Conservation (phyloP, 2,329 filamentous ascomycete genomes). For the Aspergillus sojae region DNA sequence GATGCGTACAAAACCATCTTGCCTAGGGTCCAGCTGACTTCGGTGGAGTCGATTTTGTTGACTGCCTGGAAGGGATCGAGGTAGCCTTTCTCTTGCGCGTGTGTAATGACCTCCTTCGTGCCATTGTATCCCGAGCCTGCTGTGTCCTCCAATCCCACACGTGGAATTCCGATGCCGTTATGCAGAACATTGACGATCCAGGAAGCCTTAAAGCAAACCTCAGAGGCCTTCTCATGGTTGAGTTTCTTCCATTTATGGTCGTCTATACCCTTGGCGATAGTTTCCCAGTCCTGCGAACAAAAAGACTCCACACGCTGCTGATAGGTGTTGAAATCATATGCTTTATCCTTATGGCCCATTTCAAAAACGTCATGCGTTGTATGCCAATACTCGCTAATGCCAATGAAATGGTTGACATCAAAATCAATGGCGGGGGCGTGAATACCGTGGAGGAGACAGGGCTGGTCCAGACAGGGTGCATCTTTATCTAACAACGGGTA, state of each 20-base stretch:
- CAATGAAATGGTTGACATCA: conserved; percentile 94
- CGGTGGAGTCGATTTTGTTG: conserved; percentile 85
- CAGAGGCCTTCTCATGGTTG: conserved; percentile 71
- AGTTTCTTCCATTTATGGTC: conserved; percentile 73
- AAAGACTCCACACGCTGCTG: conserved; percentile 83
- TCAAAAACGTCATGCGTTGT: conserved; percentile 94
- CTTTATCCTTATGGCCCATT: conserved; percentile 71
- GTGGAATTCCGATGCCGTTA: conserved; percentile 86
- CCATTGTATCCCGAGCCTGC: conserved; percentile 63
- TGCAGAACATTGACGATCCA: conserved; percentile 98
- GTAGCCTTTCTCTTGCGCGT: conserved; percentile 73
- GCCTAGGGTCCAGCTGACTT: conserved; percentile 95
- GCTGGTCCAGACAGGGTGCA: conserved; percentile 75
- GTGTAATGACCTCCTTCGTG: conserved; percentile 69
- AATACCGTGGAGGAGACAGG: conserved; percentile 86
- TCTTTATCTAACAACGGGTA: conserved; percentile 90
- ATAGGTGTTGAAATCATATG: conserved; percentile 89
- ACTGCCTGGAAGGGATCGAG: conserved; percentile 88
- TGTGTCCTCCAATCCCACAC: conserved; percentile 73
- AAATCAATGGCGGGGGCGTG: conserved; percentile 97
- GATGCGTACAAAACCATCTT: conserved; percentile 96
- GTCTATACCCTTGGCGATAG: conserved; percentile 69
- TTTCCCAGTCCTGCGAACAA: conserved; percentile 79
- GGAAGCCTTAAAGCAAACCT: conserved; percentile 96
- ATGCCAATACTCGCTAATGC: conserved; percentile 98